A percentile compares a stretch with the other conserved stretches of the same genome.
These are phyloP conservation scores for Ustilago loliicola DNA, from an alignment of 1,284 basidiomycete genomes.

Conservation along the genomic window DNA sequence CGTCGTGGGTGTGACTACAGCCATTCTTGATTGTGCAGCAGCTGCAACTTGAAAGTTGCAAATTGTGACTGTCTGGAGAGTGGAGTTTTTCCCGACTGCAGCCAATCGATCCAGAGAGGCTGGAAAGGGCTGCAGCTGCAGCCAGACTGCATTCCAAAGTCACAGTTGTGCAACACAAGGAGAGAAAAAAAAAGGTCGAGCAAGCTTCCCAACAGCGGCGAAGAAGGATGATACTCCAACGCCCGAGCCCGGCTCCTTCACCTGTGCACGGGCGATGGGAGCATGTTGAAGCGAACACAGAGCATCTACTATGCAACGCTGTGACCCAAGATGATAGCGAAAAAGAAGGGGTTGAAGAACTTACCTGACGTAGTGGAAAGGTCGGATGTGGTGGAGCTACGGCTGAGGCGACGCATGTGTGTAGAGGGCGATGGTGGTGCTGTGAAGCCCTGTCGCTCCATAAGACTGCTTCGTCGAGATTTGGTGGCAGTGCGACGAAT, in stretches of 20 bases:
- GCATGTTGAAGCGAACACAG: background rate
- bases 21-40: background rate
- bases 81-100: constrained; percentile 10
- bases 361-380: constrained; percentile 35
- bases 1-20: constrained; percentile 30
- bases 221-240: background rate
- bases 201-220: background rate
- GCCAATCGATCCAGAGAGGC: constrained; percentile 22
- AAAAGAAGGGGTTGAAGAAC: constrained; percentile 1
- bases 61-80: constrained; percentile 25
- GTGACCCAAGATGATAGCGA: background rate
- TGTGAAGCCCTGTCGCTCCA: constrained; percentile 39
- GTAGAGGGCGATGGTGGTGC: constrained; percentile 4
- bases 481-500: constrained; percentile 54
- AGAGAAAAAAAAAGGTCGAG: constrained; percentile 1
- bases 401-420: constrained; percentile 34
- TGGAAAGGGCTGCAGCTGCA: constrained; percentile 6
- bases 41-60: background rate
- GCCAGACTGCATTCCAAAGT: constrained; percentile 11
- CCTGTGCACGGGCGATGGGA: background rate
- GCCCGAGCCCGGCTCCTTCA: background rate
- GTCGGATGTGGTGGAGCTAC: constrained; percentile 41
- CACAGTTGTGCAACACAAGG: constrained; percentile 1
- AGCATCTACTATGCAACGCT: background rate
- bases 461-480: constrained; percentile 44